Conservation (phyloP, 2,329 filamentous ascomycete species). For the Paraphaeosphaeria sporulosa region DNA sequence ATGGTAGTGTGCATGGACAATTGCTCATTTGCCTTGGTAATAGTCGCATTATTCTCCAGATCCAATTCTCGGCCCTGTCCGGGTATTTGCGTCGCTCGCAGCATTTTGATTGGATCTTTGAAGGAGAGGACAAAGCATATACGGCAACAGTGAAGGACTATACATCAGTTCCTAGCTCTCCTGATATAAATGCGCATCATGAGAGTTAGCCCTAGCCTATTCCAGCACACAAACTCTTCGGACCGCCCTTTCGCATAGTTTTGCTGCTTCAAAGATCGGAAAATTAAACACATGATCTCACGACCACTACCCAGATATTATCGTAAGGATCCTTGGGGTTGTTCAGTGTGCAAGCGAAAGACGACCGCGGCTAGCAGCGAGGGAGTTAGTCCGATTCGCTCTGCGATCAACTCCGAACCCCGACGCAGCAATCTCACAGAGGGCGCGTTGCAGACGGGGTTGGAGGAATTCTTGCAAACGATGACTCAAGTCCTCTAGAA, state of each 20-base stretch:
- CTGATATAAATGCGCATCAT: not conserved
- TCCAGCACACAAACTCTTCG: not conserved
- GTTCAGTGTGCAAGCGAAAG: not conserved
- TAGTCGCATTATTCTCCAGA: not conserved
- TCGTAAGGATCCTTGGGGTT: not conserved
- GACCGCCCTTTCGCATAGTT: conserved; percentile 6
- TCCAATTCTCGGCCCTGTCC: not conserved
- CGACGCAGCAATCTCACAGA: not conserved
- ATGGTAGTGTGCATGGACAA: not conserved
- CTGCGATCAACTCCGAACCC: not conserved
- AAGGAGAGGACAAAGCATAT: not conserved
- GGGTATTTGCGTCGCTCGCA: not conserved
- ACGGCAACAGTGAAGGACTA: not conserved
- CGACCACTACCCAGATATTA: not conserved
- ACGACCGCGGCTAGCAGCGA: not conserved
- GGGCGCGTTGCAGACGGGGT: not conserved
- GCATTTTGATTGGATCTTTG: not conserved
- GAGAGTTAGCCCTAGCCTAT: not conserved
- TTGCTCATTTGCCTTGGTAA: not conserved
- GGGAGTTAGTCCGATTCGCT: conserved; percentile 1
- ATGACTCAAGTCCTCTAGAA: not conserved
- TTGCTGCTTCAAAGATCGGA: not conserved
- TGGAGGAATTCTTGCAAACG: not conserved
- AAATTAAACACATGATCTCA: not conserved
- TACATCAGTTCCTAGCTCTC: not conserved